phyloP scores from a whole-genome alignment of 2,329 filamentous ascomycete genomes.

The Neoscytalidium dimidiatum region DNA sequence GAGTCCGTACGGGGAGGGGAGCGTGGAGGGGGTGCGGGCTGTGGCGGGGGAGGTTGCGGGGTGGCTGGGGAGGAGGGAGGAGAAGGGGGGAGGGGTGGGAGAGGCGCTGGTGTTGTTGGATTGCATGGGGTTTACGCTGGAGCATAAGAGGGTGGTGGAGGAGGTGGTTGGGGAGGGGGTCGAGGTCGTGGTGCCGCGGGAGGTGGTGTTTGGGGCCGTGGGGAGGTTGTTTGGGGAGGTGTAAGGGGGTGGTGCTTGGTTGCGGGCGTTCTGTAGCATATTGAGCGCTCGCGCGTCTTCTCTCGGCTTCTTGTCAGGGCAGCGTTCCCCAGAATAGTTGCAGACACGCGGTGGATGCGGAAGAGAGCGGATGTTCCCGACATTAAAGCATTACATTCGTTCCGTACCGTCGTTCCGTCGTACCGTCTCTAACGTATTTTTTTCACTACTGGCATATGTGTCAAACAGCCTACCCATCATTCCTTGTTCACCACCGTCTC shows the following conservation, averaged over 20 bases:
- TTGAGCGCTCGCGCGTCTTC: too few relatives aligned
- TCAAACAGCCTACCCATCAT: too few relatives aligned
- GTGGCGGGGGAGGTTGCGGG: background rate
- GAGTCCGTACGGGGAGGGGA: background rate
- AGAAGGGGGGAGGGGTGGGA: background rate
- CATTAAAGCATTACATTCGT: background rate
- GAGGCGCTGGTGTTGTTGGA: background rate
- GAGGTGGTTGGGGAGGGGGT: background rate
- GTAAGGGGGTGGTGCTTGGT: too few relatives aligned
- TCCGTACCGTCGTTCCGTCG: too few relatives aligned
- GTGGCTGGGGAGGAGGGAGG: background rate
- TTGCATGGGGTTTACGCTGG: constrained; percentile 9
- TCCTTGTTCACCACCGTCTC: constrained; percentile 4
- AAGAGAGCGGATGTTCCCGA: background rate
- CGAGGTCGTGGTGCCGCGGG: background rate
- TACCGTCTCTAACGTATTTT: background rate
- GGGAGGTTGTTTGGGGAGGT: background rate
- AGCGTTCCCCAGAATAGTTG: too few relatives aligned
- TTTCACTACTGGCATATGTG: too few relatives aligned
- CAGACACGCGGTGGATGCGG: too few relatives aligned
- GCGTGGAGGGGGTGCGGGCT: background rate
- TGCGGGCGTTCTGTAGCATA: too few relatives aligned
- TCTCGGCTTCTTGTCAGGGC: too few relatives aligned
- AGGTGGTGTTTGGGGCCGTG: background rate
- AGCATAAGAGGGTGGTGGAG: constrained; percentile 2